These are phyloP conservation scores for Solanum neorickii DNA, from an alignment of 257 asterid species.

Conservation along the genomic window DNA sequence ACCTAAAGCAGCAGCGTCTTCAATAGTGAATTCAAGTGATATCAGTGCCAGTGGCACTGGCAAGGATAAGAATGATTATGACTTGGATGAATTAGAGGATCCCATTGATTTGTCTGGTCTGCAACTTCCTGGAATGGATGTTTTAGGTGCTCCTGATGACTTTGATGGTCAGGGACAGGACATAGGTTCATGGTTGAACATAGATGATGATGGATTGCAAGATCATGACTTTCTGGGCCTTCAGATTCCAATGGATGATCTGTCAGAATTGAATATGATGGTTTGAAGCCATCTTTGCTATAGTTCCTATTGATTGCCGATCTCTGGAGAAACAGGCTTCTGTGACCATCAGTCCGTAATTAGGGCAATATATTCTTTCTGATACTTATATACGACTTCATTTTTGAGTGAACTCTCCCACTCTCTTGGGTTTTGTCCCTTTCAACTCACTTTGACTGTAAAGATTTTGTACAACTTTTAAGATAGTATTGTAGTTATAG, in stretches of 20 bases:
- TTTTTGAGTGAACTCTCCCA: constrained; percentile 32
- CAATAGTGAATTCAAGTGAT: constrained; percentile 40
- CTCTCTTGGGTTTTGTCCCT: constrained; percentile 27
- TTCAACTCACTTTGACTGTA: constrained; percentile 53
- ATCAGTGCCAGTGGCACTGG: constrained; percentile 22
- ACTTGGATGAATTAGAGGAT: constrained; percentile 63
- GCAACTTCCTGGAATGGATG: constrained; percentile 84
- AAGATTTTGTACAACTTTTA: constrained; percentile 46
- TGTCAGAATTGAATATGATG: constrained; percentile 71
- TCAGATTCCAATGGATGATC: constrained; percentile 87
- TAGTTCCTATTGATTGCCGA: constrained; percentile 35
- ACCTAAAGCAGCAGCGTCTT: constrained; percentile 35
- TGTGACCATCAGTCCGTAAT: constrained; percentile 23
- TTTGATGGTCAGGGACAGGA: constrained; percentile 81
- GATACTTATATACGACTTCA: constrained; percentile 40
- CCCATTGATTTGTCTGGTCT: constrained; percentile 82
- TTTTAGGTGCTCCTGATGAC: constrained; percentile 52
- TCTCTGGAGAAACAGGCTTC: constrained; percentile 21
- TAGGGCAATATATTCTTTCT: constrained; percentile 49
- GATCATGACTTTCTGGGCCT: constrained; percentile 76
- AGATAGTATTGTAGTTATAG: constrained; percentile 36
- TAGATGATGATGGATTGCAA: constrained; percentile 62
- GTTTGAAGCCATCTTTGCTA: constrained; percentile 48
- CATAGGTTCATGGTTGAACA: constrained; percentile 77
- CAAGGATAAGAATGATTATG: constrained; percentile 31